Evolutionary conservation across 2,329 filamentous ascomycete species (phyloP).

Genomic region (Pestalotiopsis fici): DNA sequence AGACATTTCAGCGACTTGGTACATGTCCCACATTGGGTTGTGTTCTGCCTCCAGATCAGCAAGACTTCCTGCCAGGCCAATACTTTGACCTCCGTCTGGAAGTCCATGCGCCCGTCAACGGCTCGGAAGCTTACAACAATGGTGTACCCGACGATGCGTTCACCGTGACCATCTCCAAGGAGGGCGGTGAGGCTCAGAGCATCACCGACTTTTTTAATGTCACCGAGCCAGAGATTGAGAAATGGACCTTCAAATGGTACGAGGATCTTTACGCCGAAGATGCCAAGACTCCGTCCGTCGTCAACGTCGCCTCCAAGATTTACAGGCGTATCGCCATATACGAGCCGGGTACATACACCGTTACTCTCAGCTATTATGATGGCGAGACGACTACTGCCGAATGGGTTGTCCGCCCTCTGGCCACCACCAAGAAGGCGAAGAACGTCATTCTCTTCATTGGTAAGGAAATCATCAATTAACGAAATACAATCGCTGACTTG

Average conservation of each 20-base stretch:
- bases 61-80: slow-evolving; percentile 82
- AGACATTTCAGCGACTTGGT: slow-evolving; percentile 62
- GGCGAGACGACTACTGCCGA: slow-evolving; percentile 70
- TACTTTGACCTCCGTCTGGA: slow-evolving; percentile 84
- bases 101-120: slow-evolving; percentile 79
- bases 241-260: slow-evolving; percentile 83
- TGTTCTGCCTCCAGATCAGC: slow-evolving; percentile 63
- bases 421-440: slow-evolving; percentile 73
- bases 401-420: slow-evolving; percentile 75
- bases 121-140: slow-evolving; percentile 72
- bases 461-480: slow-evolving; percentile 33
- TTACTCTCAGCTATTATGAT: slow-evolving; percentile 75
- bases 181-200: slow-evolving; percentile 51
- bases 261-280: slow-evolving; percentile 82
- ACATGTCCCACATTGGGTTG: slow-evolving; percentile 61
- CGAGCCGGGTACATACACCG: slow-evolving; percentile 78
- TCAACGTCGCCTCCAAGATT: slow-evolving; percentile 79
- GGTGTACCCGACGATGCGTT: slow-evolving; percentile 74
- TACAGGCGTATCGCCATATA: slow-evolving; percentile 76
- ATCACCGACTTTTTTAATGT: slow-evolving; percentile 70
- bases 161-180: slow-evolving; percentile 72
- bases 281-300: slow-evolving; percentile 66
- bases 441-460: slow-evolving; percentile 87
- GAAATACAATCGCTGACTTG: slow-evolving; percentile 18
- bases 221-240: slow-evolving; percentile 72